Conservation (phyloP, 2,329 filamentous ascomycete genomes). For the Trichophyton verrucosum region DNA sequence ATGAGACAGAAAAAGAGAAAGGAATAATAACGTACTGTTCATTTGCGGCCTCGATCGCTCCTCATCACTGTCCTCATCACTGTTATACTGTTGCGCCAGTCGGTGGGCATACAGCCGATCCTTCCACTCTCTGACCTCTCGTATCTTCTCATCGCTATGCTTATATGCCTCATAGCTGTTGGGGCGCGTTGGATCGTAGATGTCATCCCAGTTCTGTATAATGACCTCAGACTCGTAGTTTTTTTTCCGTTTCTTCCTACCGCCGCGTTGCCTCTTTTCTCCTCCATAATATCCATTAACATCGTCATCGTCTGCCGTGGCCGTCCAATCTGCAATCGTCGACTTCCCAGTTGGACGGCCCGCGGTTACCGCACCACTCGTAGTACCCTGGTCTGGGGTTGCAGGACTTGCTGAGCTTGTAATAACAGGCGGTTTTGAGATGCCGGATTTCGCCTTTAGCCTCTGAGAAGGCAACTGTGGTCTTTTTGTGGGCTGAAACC, state of each 20-base stretch:
- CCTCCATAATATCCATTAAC: slow-evolving; percentile 50
- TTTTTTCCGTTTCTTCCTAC: slow-evolving; percentile 66
- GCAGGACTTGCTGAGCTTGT: background rate
- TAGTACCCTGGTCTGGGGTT: slow-evolving; percentile 10
- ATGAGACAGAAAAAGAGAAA: slow-evolving; percentile 6
- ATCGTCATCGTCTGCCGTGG: slow-evolving; percentile 68
- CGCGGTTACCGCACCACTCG: slow-evolving; percentile 22
- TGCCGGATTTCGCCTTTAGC: slow-evolving; percentile 49
- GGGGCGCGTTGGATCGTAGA: slow-evolving; percentile 73
- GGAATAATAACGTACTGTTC: slow-evolving; percentile 31
- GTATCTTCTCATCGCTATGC: slow-evolving; percentile 68
- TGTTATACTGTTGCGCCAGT: slow-evolving; percentile 34
- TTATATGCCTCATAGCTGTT: slow-evolving; percentile 78
- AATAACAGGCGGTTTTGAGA: slow-evolving; percentile 36
- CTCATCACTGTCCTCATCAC: slow-evolving; percentile 39
- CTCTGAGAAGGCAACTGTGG: slow-evolving; percentile 54
- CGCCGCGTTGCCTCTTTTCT: slow-evolving; percentile 61
- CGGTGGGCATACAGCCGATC: slow-evolving; percentile 63
- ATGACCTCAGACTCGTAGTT: slow-evolving; percentile 46
- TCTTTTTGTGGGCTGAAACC: slow-evolving; percentile 76
- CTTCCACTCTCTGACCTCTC: slow-evolving; percentile 77
- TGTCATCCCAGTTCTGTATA: slow-evolving; percentile 70
- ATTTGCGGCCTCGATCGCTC: slow-evolving; percentile 33
- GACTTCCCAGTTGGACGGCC: slow-evolving; percentile 45
- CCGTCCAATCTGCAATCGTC: slow-evolving; percentile 69